A percentile compares a stretch with the other conserved stretches of the same genome.
Evolutionary conservation across 306 rosid species (phyloP).

Genomic region (Trifolium repens): DNA sequence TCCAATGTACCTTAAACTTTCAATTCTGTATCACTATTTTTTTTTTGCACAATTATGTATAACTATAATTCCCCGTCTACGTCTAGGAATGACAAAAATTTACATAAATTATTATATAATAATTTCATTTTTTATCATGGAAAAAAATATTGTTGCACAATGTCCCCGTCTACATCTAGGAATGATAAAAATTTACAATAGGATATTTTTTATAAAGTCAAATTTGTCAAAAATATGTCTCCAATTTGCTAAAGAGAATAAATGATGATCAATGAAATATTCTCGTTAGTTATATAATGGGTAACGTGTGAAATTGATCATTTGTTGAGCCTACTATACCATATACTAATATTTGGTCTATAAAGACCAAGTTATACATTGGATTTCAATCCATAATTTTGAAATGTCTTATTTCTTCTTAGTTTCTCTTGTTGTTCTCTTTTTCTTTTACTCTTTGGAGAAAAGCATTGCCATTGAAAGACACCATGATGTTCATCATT

Average conservation of each 20-base stretch:
- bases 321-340: background rate
- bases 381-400: background rate
- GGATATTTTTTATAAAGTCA: background rate
- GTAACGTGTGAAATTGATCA: constrained; percentile 32
- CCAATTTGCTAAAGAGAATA: background rate
- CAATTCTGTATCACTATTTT: too few species aligned
- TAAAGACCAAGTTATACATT: constrained; percentile 27
- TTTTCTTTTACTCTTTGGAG: constrained; percentile 25
- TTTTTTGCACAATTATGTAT: too few species aligned
- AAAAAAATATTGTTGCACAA: background rate
- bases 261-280: constrained; percentile 1
- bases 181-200: background rate
- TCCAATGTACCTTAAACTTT: too few species aligned
- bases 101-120: too few species aligned
- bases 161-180: background rate
- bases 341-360: constrained; percentile 30
- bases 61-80: too few species aligned
- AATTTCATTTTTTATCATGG: too few species aligned
- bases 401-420: constrained; percentile 37
- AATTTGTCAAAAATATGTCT: background rate
- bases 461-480: constrained; percentile 38
- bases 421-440: background rate
- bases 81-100: too few species aligned
- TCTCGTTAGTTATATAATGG: background rate
- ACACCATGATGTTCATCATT: background rate